Evolutionary conservation across 257 asterid genomes (phyloP), one percentile per base, ranked within the genome.

Genomic region (Salvia splendens): DNA sequence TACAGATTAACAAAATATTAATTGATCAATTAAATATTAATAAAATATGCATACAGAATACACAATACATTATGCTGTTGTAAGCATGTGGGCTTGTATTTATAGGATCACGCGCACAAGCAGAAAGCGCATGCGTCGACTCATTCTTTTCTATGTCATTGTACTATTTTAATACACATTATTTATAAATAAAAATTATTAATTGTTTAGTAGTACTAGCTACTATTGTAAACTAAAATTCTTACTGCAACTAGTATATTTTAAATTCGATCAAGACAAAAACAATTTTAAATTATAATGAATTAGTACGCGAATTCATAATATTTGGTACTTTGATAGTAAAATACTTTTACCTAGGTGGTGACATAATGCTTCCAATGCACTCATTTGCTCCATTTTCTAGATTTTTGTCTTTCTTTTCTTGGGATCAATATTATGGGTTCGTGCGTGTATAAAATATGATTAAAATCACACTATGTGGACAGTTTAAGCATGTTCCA

Each of bases 61-160:
- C 62, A 56, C 62, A 32, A 0, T 12, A 1, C 16, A 56, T 6
- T 42, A 42, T 48, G 43, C 38, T 69, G 56, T 57, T 61, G 2
- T 30, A 49, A 58, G 70, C 72, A 12, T 43, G 72, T 73, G 80
- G 72, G 71, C 47, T 67, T 67, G 61, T 56, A 72, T 79, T 48
- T 75, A 68, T 84, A 82, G 85, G 89, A 84, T 84, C 84, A 80
- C 67, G 88, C 85, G 85, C 73, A 70, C 74, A 79, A 76, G 82
- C 48, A 24, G 65, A 16, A 61, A 55, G 69, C 75, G 87, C 93
- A 84, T 79, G 89, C 93, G 50, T 48, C 73, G 51, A 67, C 59
- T 67, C 71, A 47, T 65, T 65, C 32, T 30, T 60, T 73, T 70
- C 53, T 53, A 47, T 67, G 28, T 2, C 12, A 8, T 8, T 0